Base-by-base conservation (phyloP, 192 early-diverging fungal species). In the Ambispora gerdemannii region DNA sequence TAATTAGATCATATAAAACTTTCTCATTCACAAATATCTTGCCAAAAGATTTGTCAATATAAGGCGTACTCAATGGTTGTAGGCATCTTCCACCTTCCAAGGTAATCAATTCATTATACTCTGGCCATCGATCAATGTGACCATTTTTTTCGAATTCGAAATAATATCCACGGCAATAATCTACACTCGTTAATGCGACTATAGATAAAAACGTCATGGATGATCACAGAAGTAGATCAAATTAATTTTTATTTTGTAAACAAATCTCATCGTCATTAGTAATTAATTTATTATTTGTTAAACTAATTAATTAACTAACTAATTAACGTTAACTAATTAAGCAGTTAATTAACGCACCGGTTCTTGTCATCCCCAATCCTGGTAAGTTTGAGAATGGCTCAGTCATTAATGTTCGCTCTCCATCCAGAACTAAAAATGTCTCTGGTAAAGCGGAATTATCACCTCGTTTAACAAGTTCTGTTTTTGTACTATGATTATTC, bases 71-170 rank as follows among this genome's bases (percentile, higher is more conserved):
- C 20, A 63, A 19, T n/a, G 60, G 60, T 34, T 36, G 33, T 4
- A 63, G 34, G 36, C 60, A 63, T 34, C 60, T 30, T 4, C 33
- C 60, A 38, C 60, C 60, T 63, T 63, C 60, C 2, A 63, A 1
- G 3, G 60, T 63, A 22, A 22, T 6, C n/a, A 63, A 33, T 3
- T 36, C 60, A 43, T 63, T 63, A 36, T 63, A 32, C 25, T 63
- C 36, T 22, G 60, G 60, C 60, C 60, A 63, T 63, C 60, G 35
- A 63, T 63, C 32, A 10, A 22, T 0, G 24, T 25, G 19, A 63
- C 20, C 60, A n/a, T 7, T n/a, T 36, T 33, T 15, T 22, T 36
- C 4, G 2, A 20, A 34, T 63, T 63, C 60, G 36, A 63, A 63
- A 36, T 63, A 24, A 36, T 63, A 63, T 8, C 33, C 33, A 38